These are phyloP conservation scores for Fusarium sp. DNA, from an alignment of 2,329 filamentous ascomycete species.

Conservation along the genomic window DNA sequence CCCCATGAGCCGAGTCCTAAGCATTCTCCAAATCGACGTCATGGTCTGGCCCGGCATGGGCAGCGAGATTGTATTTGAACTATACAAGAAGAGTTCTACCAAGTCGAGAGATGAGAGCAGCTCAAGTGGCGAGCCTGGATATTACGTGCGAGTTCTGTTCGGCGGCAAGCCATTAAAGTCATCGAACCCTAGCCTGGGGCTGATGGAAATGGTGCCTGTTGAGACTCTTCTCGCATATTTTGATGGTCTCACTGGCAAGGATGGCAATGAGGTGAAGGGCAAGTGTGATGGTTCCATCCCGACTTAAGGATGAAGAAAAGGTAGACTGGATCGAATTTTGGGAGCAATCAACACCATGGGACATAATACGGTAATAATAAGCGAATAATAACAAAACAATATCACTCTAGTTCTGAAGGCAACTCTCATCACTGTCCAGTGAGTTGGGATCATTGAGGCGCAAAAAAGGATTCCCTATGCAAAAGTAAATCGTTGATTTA, in stretches of 20 bases:
- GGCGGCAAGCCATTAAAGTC: constrained; percentile 74
- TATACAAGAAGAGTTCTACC: constrained; percentile 61
- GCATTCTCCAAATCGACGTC: constrained; percentile 71
- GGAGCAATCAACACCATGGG: not conserved
- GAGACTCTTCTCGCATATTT: constrained; percentile 75
- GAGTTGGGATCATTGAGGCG: not conserved
- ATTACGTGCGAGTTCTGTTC: constrained; percentile 76
- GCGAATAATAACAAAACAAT: not conserved
- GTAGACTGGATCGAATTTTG: no score
- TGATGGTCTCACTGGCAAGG: constrained; percentile 73
- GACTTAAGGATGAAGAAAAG: not conserved
- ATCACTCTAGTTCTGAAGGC: not conserved
- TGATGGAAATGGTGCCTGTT: constrained; percentile 76
- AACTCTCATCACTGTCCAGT: not conserved
- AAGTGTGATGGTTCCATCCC: constrained; percentile 37
- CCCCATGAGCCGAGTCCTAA: constrained; percentile 72
- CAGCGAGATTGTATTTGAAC: constrained; percentile 78
- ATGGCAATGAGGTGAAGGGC: constrained; percentile 55
- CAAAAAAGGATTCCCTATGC: not conserved
- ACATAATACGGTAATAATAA: not conserved
- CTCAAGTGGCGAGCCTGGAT: constrained; percentile 38
- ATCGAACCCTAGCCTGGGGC: constrained; percentile 74
- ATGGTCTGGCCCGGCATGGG: constrained; percentile 92
- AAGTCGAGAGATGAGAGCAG: not conserved
- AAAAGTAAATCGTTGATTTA: not conserved